Percentiles rank a stretch among this genome's conserved stretches.
Evolutionary conservation across 768 basidiomycete species (phyloP).

Genomic region (Tulasnella sp.): DNA sequence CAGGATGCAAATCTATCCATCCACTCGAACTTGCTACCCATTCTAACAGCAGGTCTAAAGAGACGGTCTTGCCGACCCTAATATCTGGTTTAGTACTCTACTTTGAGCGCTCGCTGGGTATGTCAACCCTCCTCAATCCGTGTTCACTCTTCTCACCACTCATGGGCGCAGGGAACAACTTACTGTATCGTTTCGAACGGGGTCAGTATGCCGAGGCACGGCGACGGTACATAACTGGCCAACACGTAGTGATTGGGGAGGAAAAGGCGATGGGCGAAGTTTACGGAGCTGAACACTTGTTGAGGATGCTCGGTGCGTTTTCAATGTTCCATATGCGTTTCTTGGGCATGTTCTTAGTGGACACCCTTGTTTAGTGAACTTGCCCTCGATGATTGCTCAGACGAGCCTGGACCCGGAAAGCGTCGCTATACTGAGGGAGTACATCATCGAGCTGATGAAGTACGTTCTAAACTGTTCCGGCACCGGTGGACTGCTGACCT

Average conservation of each 20-base stretch:
- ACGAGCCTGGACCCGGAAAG: conserved; percentile 91
- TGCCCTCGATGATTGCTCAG: conserved; percentile 84
- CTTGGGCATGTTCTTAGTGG: background rate
- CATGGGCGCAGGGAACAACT: conserved; percentile 53
- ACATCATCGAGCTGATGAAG: conserved; percentile 83
- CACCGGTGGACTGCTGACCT: background rate
- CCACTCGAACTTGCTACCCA: background rate
- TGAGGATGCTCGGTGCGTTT: conserved; percentile 81
- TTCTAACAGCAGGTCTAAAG: conserved; percentile 51
- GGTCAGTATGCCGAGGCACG: conserved; percentile 82
- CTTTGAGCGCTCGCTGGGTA: conserved; percentile 80
- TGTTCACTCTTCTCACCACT: background rate
- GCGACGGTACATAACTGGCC: conserved; percentile 68
- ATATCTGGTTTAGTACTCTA: conserved; percentile 82
- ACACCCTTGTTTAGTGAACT: conserved; percentile 58
- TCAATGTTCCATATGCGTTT: background rate
- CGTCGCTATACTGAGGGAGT: conserved; percentile 75
- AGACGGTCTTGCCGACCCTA: conserved; percentile 69
- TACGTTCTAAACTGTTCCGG: conserved; percentile 39
- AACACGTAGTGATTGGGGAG: conserved; percentile 57
- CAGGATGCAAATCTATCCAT: background rate
- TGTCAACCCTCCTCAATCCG: background rate
- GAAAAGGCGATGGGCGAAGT: conserved; percentile 85
- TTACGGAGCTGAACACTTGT: conserved; percentile 91
- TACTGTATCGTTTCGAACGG: conserved; percentile 94